Percentiles rank a stretch among this genome's conserved stretches.
phyloP scores from a whole-genome alignment of 164 flowering plant genomes.

The Pachysandra terminalis region DNA sequence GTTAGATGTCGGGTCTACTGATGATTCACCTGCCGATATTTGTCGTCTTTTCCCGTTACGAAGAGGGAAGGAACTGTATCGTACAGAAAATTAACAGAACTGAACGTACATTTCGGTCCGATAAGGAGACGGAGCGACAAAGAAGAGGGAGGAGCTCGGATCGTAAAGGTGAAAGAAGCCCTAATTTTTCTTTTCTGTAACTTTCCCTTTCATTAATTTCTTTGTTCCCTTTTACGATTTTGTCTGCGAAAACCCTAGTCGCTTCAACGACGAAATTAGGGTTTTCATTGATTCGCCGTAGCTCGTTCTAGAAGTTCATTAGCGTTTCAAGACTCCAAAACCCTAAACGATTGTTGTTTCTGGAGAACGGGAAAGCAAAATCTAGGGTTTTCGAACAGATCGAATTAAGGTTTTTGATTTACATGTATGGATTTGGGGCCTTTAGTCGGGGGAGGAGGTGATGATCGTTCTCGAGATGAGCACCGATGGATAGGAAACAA shows the following conservation, averaged over 20 bases:
- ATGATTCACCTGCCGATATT: no score
- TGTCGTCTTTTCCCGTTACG: no score
- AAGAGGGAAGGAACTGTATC: no score
- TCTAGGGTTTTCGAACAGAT: not conserved
- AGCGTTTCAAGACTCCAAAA: not conserved
- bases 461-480: slow-evolving; percentile 15
- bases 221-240: not conserved
- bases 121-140: no score
- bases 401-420: slow-evolving; percentile 4
- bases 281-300: not conserved
- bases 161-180: not conserved
- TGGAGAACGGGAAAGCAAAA: not conserved
- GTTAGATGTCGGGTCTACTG: no score
- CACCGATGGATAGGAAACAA: not conserved
- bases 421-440: slow-evolving; percentile 27
- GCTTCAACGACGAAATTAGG: not conserved
- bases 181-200: not conserved
- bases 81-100: no score
- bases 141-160: no score
- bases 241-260: no score
- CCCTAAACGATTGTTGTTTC: not conserved
- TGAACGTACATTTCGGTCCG: no score
- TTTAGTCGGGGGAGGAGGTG: slow-evolving; percentile 2
- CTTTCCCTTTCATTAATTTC: no score
- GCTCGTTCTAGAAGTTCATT: no score